Base-by-base conservation (phyloP, 164 flowering plant species). In the Hamamelis virginiana region DNA sequence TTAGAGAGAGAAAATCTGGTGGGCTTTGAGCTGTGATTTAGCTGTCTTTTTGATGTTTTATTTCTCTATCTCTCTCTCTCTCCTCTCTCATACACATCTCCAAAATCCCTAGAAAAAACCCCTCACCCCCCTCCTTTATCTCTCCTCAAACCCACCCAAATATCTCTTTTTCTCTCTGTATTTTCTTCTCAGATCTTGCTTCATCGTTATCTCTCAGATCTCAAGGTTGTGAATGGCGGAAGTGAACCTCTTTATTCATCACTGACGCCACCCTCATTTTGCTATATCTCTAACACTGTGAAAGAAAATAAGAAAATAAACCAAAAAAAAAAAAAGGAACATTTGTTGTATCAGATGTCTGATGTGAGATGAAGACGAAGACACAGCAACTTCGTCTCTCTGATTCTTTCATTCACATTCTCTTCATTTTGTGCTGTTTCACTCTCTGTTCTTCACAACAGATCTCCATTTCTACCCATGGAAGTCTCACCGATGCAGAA, bases 21-120 rank as follows among this genome's bases (percentile, higher is more conserved):
- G 87, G 88, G 85, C 64, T 82, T 85, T 84, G 88, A 87, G 91
- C 86, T 85, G 86, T 83, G 83, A 68, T 77, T 65, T 85, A 83
- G 88, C 88, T 85, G 88, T 74, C 82, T 62, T 50, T 66, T 56
- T 65, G 65, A 38, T 65, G 62, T 59, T 33, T 74, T 50, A 59
- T 72, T 65, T 59, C 56, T 21, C 9, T 22, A 18, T 43, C 67
- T n/a, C 64, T 43, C 62, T 21, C 46, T 9, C 68, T 23, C 79
- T 51, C 68, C 59, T n/a, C n/a, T n/a, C n/a, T n/a, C n/a, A n/a
- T n/a, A n/a, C n/a, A n/a, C 71, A 50, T 53, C 64, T 59, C 80
- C 63, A 66, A 75, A 71, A 70, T 62, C 72, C 73, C 71, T 65
- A 70, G 72, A 71, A 73, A 67, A 71, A 45, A 58, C 64, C 73